These are phyloP conservation scores for Atkinsonella hypoxylon DNA, from an alignment of 2,329 filamentous ascomycete genomes.

Conservation along the genomic window DNA sequence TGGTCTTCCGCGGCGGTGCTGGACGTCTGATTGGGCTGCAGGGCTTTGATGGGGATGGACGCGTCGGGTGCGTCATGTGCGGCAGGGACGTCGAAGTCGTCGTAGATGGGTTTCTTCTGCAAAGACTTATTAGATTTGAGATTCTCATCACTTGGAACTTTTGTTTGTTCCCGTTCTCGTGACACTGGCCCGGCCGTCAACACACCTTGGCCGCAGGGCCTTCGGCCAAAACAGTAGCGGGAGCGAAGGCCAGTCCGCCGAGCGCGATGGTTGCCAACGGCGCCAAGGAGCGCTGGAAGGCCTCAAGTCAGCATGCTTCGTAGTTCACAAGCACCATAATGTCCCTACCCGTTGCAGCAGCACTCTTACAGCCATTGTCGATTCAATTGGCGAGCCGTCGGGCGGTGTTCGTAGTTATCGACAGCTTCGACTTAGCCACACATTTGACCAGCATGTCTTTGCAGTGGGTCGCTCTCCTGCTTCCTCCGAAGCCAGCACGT, in stretches of 20 bases:
- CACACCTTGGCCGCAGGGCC: constrained; percentile 27
- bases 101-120: constrained; percentile 66
- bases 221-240: constrained; percentile 39
- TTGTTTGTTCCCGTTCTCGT: background rate
- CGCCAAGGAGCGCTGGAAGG: constrained; percentile 35
- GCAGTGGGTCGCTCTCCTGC: constrained; percentile 7
- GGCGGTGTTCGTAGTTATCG: constrained; percentile 15
- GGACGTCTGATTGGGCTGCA: constrained; percentile 10
- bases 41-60: constrained; percentile 15
- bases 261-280: constrained; percentile 41
- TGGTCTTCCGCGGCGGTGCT: constrained; percentile 22
- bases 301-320: constrained; percentile 17
- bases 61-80: constrained; percentile 14
- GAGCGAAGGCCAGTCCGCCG: constrained; percentile 34
- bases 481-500: constrained; percentile 8
- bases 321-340: constrained; percentile 6
- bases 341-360: constrained; percentile 41
- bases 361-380: constrained; percentile 45
- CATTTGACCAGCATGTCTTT: constrained; percentile 3
- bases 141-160: background rate
- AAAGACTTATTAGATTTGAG: background rate
- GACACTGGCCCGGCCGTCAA: background rate
- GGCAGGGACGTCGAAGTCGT: constrained; percentile 44
- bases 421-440: constrained; percentile 6
- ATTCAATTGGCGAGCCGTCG: constrained; percentile 31